phyloP scores from a whole-genome alignment of 495 filamentous ascomycete species.

The Astrothelium subdiscretum region DNA sequence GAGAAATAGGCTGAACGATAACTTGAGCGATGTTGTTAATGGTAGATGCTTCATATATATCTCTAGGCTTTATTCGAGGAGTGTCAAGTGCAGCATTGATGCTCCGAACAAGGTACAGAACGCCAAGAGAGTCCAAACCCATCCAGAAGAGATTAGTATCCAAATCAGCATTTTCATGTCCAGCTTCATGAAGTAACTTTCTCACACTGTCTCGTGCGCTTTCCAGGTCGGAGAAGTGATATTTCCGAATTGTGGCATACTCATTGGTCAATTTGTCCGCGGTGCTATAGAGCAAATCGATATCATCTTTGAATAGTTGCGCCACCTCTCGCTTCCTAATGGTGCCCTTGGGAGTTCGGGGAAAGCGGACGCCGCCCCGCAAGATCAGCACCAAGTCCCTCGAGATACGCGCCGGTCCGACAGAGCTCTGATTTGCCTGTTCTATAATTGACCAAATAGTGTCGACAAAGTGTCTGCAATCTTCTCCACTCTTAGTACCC shows the following conservation, averaged over 20 bases:
- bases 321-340: background rate
- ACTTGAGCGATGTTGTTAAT: background rate
- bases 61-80: background rate
- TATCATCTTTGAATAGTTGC: background rate
- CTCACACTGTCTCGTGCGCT: background rate
- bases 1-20: background rate
- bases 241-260: background rate
- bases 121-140: background rate
- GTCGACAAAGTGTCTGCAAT: background rate
- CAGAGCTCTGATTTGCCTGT: background rate
- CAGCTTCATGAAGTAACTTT: background rate
- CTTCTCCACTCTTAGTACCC: background rate
- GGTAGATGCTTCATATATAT: background rate
- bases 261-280: background rate
- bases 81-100: background rate
- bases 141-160: background rate
- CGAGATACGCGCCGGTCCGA: background rate
- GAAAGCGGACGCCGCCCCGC: background rate
- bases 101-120: background rate
- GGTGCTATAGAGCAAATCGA: background rate
- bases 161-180: background rate
- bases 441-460: background rate
- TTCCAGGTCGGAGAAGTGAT: background rate
- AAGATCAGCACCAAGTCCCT: background rate
- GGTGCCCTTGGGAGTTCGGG: background rate